phyloP scores from a whole-genome alignment of 2,329 filamentous ascomycete species.

The Fusarium succisae region DNA sequence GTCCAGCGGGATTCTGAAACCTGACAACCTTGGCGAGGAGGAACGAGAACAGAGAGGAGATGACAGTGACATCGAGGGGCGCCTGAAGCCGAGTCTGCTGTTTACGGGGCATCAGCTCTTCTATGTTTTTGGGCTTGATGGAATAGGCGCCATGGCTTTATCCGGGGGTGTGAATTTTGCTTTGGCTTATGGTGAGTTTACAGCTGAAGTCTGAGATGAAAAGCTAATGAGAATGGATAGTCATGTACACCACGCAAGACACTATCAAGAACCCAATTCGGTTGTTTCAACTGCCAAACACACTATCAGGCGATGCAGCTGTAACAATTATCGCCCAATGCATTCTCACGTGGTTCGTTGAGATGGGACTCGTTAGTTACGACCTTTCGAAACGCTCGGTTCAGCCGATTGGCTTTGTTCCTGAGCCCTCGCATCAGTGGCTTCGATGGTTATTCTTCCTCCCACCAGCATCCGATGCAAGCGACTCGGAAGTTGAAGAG shows the following conservation, averaged over 20 bases:
- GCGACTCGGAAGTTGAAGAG: background rate
- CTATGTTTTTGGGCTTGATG: conserved; percentile 60
- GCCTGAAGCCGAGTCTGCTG: conserved; percentile 51
- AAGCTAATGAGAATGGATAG: conserved; percentile 43
- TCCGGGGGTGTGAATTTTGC: conserved; percentile 63
- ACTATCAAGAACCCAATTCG: conserved; percentile 51
- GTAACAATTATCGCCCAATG: conserved; percentile 63
- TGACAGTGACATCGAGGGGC: conserved; percentile 16
- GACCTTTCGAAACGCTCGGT: conserved; percentile 57
- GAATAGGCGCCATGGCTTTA: conserved; percentile 57
- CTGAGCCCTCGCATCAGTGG: conserved; percentile 46
- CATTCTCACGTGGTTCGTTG: conserved; percentile 61
- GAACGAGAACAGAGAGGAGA: conserved; percentile 6
- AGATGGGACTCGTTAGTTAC: conserved; percentile 57
- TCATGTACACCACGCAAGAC: conserved; percentile 57
- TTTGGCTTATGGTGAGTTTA: conserved; percentile 57
- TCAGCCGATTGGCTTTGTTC: conserved; percentile 57
- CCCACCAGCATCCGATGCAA: background rate
- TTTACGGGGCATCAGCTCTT: conserved; percentile 57
- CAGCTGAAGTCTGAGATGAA: background rate
- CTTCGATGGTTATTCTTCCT: conserved; percentile 52
- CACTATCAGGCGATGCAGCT: conserved; percentile 58
- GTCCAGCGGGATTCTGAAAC: conserved; percentile 12
- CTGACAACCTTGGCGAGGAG: conserved; percentile 18
- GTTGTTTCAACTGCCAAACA: conserved; percentile 61